Evolutionary conservation across 225 moss, liverwort and hornwort genomes (phyloP).

Genomic region (Straminergon stramineum): DNA sequence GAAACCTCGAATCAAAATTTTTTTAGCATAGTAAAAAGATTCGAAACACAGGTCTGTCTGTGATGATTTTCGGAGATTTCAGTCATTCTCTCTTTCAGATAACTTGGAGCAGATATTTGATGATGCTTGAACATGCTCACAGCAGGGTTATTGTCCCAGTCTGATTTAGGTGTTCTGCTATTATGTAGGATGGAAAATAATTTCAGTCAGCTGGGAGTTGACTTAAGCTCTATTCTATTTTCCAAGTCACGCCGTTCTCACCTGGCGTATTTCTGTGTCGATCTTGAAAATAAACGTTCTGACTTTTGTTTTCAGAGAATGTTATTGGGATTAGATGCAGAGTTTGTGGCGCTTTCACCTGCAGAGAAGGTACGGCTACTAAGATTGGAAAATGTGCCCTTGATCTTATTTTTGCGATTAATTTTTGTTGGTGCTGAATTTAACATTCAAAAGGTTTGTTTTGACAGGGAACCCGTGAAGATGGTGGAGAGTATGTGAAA

Average conservation of each 20-base stretch:
- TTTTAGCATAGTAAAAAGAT: background rate
- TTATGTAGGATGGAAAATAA: background rate
- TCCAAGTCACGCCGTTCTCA: background rate
- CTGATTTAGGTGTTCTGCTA: background rate
- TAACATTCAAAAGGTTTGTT: background rate
- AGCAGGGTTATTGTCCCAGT: background rate
- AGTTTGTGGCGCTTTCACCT: slow-evolving; percentile 54
- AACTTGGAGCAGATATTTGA: background rate
- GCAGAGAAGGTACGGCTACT: slow-evolving; percentile 42
- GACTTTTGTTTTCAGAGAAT: slow-evolving; percentile 37
- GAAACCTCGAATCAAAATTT: background rate
- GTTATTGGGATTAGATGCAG: slow-evolving; percentile 64
- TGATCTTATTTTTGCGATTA: background rate
- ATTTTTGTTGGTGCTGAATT: background rate
- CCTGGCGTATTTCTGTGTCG: background rate
- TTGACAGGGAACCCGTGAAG: slow-evolving; percentile 47
- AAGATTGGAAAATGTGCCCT: background rate
- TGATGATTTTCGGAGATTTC: background rate
- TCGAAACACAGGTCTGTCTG: background rate
- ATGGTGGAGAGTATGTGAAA: slow-evolving; percentile 47
- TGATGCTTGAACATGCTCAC: background rate
- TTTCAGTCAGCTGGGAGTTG: background rate
- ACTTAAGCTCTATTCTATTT: background rate
- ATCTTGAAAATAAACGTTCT: background rate
- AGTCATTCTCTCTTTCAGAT: background rate